phyloP scores from a whole-genome alignment of 345 rosid genomes.

The Citrus unshiu region DNA sequence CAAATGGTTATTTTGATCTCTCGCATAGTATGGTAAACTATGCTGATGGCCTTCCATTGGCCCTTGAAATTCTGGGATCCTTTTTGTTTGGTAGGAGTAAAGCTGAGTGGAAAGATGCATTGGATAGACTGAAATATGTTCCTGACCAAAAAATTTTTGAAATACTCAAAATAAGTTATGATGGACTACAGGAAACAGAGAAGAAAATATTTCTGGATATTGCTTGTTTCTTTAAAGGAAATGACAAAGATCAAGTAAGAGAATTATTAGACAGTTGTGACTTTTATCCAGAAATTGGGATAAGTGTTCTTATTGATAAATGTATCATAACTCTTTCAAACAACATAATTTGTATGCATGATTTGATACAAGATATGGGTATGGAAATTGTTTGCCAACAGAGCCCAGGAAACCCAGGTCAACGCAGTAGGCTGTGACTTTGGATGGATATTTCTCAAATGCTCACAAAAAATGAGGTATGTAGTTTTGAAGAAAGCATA shows the following conservation, averaged over 20 bases:
- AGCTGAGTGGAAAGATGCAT: neutral
- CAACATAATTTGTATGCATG: neutral
- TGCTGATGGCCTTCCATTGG: neutral
- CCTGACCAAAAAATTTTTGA: neutral
- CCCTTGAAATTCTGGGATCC: neutral
- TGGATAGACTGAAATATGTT: neutral
- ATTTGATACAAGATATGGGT: neutral
- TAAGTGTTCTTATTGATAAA: neutral
- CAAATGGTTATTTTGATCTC: neutral
- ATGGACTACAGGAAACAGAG: neutral
- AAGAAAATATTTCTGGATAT: neutral
- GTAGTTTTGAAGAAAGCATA: neutral
- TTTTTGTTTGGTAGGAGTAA: neutral
- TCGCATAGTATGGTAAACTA: neutral
- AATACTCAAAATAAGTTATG: neutral
- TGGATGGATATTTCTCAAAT: neutral
- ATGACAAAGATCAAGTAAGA: neutral
- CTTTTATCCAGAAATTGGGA: neutral
- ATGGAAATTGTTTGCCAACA: neutral
- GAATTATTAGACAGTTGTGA: neutral
- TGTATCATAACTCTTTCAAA: neutral
- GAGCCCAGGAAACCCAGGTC: neutral
- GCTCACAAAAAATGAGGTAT: neutral
- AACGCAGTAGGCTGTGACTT: neutral
- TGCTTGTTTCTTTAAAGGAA: neutral